A percentile compares a stretch with the other conserved stretches of the same genome.
These are phyloP conservation scores for Endotrypanum monterogeii DNA, from an alignment of 208 protist genomes.

Conservation along the genomic window DNA sequence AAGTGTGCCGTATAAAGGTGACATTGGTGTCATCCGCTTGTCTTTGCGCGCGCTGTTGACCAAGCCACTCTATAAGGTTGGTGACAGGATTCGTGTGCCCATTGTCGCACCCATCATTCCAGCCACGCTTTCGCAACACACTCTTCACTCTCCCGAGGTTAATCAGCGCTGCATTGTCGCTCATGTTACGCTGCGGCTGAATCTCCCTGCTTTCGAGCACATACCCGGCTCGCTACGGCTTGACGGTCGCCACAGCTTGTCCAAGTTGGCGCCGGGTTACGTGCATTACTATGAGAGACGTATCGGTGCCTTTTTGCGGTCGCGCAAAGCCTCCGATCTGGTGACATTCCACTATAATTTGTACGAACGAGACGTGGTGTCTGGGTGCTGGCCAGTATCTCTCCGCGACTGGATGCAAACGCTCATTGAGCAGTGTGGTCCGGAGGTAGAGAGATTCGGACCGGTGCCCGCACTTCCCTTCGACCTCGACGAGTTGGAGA, in stretches of 20 bases:
- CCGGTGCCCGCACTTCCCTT: slow-evolving; percentile 55
- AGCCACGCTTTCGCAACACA: slow-evolving; percentile 10
- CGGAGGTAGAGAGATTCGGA: slow-evolving; percentile 35
- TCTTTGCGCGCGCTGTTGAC: slow-evolving; percentile 80
- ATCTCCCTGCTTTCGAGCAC: slow-evolving; percentile 63
- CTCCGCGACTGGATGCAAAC: slow-evolving; percentile 63
- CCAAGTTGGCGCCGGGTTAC: slow-evolving; percentile 47
- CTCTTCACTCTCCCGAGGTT: slow-evolving; percentile 7
- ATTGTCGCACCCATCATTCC: slow-evolving; percentile 34
- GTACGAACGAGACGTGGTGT: slow-evolving; percentile 80
- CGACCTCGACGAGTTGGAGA: slow-evolving; percentile 40
- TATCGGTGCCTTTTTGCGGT: slow-evolving; percentile 54
- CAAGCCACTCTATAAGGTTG: slow-evolving; percentile 45
- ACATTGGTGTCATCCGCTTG: slow-evolving; percentile 58
- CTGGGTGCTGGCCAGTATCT: slow-evolving; percentile 60
- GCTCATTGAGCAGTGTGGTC: slow-evolving; percentile 51
- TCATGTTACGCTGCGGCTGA: slow-evolving; percentile 62
- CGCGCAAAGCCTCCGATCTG: slow-evolving; percentile 44
- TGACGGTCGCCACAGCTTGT: slow-evolving; percentile 25
- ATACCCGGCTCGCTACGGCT: slow-evolving; percentile 58
- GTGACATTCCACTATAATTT: slow-evolving; percentile 70
- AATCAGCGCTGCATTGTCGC: slow-evolving; percentile 48
- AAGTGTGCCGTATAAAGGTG: slow-evolving; percentile 25
- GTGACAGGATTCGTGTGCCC: slow-evolving; percentile 61
- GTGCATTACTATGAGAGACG: slow-evolving; percentile 75